These are phyloP conservation scores for Cardamine resedifolia DNA, from an alignment of 345 rosid genomes.

Conservation along the genomic window DNA sequence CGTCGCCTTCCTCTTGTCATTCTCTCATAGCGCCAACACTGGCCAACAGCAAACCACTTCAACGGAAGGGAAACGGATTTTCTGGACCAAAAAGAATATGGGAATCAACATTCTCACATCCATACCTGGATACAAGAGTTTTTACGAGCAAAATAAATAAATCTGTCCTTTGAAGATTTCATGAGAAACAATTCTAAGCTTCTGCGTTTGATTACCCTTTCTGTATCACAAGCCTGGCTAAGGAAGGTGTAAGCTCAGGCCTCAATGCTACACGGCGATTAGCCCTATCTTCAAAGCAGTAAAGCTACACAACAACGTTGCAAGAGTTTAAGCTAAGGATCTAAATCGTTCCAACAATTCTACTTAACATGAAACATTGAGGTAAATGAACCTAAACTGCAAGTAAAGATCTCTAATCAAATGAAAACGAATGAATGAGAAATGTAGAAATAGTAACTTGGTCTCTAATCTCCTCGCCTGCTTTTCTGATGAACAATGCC, in stretches of 20 bases:
- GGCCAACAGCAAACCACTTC: slow-evolving; percentile 97
- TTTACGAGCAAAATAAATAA: slow-evolving; percentile 38
- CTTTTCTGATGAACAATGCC: slow-evolving; percentile 81
- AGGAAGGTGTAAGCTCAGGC: slow-evolving; percentile 96
- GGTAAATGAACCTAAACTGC: background rate
- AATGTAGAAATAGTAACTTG: slow-evolving; percentile 50
- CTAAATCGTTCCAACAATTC: background rate
- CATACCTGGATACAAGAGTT: slow-evolving; percentile 56
- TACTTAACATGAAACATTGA: background rate
- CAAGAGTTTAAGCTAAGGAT: slow-evolving; percentile 2
- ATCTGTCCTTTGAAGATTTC: background rate
- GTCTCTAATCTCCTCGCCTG: slow-evolving; percentile 94
- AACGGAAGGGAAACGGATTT: slow-evolving; percentile 85
- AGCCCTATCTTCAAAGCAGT: slow-evolving; percentile 93
- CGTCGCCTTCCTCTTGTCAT: slow-evolving; percentile 97
- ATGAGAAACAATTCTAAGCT: background rate
- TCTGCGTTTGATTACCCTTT: slow-evolving; percentile 59
- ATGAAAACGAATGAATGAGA: background rate
- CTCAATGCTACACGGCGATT: slow-evolving; percentile 97
- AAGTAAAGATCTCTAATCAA: background rate
- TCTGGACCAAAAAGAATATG: slow-evolving; percentile 70
- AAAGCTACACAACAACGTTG: slow-evolving; percentile 53
- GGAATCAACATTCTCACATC: slow-evolving; percentile 66
- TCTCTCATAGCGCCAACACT: slow-evolving; percentile 97
- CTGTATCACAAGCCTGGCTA: slow-evolving; percentile 91